Base-by-base conservation (phyloP, 495 filamentous ascomycete species). In the Xanthoparmelia taractica region DNA sequence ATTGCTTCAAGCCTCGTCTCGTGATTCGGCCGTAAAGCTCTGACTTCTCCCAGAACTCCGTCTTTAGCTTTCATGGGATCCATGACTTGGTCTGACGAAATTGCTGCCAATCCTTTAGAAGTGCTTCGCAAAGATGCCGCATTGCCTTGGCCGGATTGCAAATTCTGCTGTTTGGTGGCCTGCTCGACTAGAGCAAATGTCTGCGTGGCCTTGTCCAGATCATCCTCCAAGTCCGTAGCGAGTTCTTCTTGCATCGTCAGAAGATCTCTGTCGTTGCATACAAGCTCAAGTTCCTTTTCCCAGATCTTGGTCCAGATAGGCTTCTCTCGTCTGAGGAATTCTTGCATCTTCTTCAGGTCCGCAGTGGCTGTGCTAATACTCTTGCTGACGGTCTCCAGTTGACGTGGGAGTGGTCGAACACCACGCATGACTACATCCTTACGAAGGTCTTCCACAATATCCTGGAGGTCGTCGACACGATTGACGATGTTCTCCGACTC, bases 301-400 rank as follows among this genome's bases (percentile, higher is more conserved):
- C 95, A 97, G 64, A 97, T 94, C 80, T 96, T 96, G 31, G 89
- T 95, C 91, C 94, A 99, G 54, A 96, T 77, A 0, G 94, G 94
- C 74, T 95, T 96, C 81, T 99, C 94, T 31, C 81, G 81, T 67
- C 86, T 87, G 72, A 97, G 81, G 78, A 88, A 96, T 45, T 96
- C 92, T 67, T 94, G 86, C 85, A 97, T 89, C 78, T 91, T 92
- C 84, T 91, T 96, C 48, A 99, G 86, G 69, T 97, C 91, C 65
- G 89, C 82, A 58, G 86, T 89, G 17, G 91, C 86, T 61, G 78
- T 72, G 63, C 87, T 85, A 63, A 97, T 90, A 67, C 96, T 93
- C 69, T 92, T 93, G 62, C 87, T 84, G 23, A 96, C 92, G 50
- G 73, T 78, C 72, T 96, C 92, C 60, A 99, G 82, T 74, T 96